Conservation (phyloP, 2,329 filamentous ascomycete species). For the Neonectria hederae region DNA sequence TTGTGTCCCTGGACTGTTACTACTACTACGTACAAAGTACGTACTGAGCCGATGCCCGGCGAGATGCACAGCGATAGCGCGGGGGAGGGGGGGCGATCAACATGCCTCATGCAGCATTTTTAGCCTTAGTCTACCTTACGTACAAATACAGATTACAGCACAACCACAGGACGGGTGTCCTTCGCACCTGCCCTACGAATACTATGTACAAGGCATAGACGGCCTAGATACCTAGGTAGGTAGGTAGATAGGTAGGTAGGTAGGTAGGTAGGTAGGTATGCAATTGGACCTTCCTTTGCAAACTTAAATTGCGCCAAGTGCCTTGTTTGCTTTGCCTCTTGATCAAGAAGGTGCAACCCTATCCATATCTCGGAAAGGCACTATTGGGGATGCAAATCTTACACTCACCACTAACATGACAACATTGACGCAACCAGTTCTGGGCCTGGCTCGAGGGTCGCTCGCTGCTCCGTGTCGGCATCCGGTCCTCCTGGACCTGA, state of each 20-base stretch:
- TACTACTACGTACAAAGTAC: neutral
- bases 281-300: neutral
- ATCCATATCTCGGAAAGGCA: neutral
- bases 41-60: constrained; percentile 14
- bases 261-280: neutral
- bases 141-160: neutral
- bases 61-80: constrained; percentile 25
- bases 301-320: neutral
- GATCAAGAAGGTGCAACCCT: neutral
- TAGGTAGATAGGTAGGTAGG: no score
- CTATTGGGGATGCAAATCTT: neutral
- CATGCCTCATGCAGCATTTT: constrained; percentile 18
- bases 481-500: neutral
- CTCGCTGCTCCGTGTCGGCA: constrained; percentile 1
- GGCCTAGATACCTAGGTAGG: no score
- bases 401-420: constrained; percentile 9
- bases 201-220: no score
- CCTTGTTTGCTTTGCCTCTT: neutral
- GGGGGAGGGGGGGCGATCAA: constrained; percentile 10
- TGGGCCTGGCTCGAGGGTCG: neutral
- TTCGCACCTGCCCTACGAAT: neutral
- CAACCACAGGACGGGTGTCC: neutral
- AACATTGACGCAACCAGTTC: neutral
- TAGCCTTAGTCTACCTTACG: constrained; percentile 19
- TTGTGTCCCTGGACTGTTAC: constrained; percentile 16